Percentiles rank a stretch among this genome's conserved stretches.
Conservation (phyloP, 148 eudicot genomes). For the Spergularia bocconei region DNA sequence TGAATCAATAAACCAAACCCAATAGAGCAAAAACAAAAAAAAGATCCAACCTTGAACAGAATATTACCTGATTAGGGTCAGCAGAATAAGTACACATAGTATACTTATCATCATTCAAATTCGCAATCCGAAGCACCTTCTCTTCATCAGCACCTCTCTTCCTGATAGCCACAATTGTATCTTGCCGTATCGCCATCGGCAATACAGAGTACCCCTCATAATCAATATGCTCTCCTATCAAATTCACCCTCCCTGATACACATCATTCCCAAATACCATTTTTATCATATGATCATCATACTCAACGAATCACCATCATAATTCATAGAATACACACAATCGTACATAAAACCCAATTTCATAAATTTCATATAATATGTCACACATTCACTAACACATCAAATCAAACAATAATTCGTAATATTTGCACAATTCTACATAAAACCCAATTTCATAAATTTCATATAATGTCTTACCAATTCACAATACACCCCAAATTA, state of each 20-base stretch:
- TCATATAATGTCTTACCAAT: no score
- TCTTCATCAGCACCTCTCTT: conserved; percentile 44
- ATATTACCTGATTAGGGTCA: conserved; percentile 73
- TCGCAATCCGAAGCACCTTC: conserved; percentile 58
- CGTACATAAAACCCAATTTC: neutral
- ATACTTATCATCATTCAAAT: conserved; percentile 69
- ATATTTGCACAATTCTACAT: neutral
- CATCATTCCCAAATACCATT: no score
- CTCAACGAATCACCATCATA: neutral
- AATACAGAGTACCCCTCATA: conserved; percentile 95
- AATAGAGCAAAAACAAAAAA: neutral
- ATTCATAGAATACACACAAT: no score
- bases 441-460: neutral
- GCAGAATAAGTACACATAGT: conserved; percentile 73
- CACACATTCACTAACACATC: neutral
- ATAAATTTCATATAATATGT: neutral
- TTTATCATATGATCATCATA: neutral
- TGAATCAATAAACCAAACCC: neutral
- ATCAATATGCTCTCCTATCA: conserved; percentile 97
- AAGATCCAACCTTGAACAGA: neutral
- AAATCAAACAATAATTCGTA: no score
- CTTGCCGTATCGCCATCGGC: conserved; percentile 92
- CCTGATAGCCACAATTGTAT: conserved; percentile 77
- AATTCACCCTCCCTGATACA: conserved; percentile 71
- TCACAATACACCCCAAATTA: no score